phyloP scores from a whole-genome alignment of 306 rosid species.

The Cicer judaicum region DNA sequence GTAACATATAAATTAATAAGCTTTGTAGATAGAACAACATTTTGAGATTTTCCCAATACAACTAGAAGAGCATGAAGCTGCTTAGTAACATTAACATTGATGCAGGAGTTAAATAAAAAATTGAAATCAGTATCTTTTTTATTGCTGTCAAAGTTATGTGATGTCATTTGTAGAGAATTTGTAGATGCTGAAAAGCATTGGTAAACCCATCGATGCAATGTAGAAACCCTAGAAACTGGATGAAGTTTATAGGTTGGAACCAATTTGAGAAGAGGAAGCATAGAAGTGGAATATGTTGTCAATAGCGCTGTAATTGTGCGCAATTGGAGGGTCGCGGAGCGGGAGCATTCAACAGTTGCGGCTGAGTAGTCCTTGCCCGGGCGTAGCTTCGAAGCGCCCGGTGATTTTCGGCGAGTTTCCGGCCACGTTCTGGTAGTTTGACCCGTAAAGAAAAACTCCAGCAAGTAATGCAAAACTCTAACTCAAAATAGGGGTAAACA shows the following conservation, averaged over 20 bases:
- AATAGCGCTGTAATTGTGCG: too few relatives aligned
- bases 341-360: too few relatives aligned
- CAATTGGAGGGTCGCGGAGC: too few relatives aligned
- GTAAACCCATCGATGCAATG: conserved; percentile 23
- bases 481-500: too few relatives aligned
- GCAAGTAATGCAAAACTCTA: too few relatives aligned
- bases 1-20: conserved; percentile 53
- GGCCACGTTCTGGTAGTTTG: too few relatives aligned
- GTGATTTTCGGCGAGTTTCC: too few relatives aligned
- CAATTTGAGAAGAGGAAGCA: conserved; percentile 47
- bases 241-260: conserved; percentile 3
- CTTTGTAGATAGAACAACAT: conserved; percentile 48
- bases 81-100: conserved; percentile 29
- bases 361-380: too few relatives aligned
- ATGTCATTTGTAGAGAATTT: conserved; percentile 18
- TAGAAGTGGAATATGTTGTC: conserved; percentile 4
- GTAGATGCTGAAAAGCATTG: conserved; percentile 4
- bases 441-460: too few relatives aligned
- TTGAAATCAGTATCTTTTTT: conserved; percentile 19
- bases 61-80: conserved; percentile 50
- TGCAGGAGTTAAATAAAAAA: conserved; percentile 42
- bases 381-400: too few relatives aligned
- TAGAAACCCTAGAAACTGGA: neutral
- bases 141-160: conserved; percentile 34
- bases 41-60: conserved; percentile 47